Percentiles rank a stretch among this genome's conserved stretches.
These are phyloP conservation scores for Tulasnella sp. DNA, from an alignment of 768 basidiomycete genomes.

Conservation along the genomic window DNA sequence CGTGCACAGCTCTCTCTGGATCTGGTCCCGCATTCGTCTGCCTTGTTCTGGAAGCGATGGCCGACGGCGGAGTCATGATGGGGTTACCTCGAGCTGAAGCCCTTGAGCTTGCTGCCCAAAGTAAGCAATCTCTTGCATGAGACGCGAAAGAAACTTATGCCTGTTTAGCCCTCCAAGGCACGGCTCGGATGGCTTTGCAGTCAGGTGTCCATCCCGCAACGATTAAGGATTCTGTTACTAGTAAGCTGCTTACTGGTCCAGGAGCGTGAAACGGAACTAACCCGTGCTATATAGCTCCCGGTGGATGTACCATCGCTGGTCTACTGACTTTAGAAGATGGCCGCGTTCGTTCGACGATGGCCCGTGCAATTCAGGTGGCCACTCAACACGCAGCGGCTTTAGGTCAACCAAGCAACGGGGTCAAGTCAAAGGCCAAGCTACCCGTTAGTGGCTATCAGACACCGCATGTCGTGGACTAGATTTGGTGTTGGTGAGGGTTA, in stretches of 20 bases:
- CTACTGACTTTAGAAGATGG: constrained; percentile 92
- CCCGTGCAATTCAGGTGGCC: constrained; percentile 88
- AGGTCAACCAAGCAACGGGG: constrained; percentile 55
- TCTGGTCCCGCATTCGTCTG: constrained; percentile 97
- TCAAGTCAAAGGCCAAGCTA: not conserved
- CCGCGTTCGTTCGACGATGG: constrained; percentile 85
- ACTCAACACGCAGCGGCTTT: constrained; percentile 82
- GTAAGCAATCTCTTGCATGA: constrained; percentile 40
- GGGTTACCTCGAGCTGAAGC: constrained; percentile 91
- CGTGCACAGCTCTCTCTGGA: constrained; percentile 91
- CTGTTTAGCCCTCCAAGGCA: constrained; percentile 78
- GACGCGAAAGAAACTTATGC: not conserved
- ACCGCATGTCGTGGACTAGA: constrained; percentile 5
- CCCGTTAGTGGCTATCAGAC: constrained; percentile 12
- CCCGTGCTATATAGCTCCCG: constrained; percentile 57
- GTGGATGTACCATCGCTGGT: constrained; percentile 98
- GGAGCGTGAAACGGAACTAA: not conserved
- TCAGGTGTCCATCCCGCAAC: constrained; percentile 88
- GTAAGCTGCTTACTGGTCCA: constrained; percentile 40
- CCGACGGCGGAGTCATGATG: constrained; percentile 99
- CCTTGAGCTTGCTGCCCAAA: constrained; percentile 90
- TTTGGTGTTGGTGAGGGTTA: not conserved
- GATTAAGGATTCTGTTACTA: constrained; percentile 95
- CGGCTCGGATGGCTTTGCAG: constrained; percentile 90
- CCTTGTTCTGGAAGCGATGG: constrained; percentile 96